A percentile compares a stretch with the other conserved stretches of the same genome.
Evolutionary conservation across 495 filamentous ascomycete species (phyloP).

Genomic region (Aspergillus carlsbadensis): DNA sequence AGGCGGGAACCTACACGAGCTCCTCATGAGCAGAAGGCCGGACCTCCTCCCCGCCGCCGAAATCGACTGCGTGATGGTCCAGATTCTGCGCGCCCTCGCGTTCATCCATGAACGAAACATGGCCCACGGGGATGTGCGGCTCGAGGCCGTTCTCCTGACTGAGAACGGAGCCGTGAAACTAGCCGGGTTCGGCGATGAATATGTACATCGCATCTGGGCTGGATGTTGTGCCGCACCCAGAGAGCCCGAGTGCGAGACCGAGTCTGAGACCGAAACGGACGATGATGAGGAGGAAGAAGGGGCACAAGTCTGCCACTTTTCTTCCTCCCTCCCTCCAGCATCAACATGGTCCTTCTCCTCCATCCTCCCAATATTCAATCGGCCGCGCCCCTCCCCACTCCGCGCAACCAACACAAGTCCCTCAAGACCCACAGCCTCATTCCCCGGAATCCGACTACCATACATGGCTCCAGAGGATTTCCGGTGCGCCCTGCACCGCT

Average conservation of each 20-base stretch:
- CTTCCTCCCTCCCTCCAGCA: too few relatives aligned
- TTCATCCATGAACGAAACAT: slow-evolving; percentile 51
- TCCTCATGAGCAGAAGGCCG: slow-evolving; percentile 6
- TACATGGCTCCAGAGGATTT: too few relatives aligned
- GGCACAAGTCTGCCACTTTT: too few relatives aligned
- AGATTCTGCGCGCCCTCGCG: slow-evolving; percentile 54
- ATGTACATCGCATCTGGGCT: background rate
- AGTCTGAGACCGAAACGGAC: too few relatives aligned
- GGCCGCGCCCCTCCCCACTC: too few relatives aligned
- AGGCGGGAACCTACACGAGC: slow-evolving; percentile 17
- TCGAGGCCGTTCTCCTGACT: slow-evolving; percentile 52
- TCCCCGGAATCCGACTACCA: too few relatives aligned
- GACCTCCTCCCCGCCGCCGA: slow-evolving; percentile 4
- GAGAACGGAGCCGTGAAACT: background rate
- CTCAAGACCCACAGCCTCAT: too few relatives aligned
- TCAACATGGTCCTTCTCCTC: too few relatives aligned
- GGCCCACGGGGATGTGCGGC: slow-evolving; percentile 60
- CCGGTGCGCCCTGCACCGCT: background rate
- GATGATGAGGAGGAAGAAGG: too few relatives aligned
- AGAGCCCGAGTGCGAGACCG: background rate
- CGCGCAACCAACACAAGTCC: too few relatives aligned
- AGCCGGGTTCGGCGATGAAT: background rate
- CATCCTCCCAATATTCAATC: too few relatives aligned
- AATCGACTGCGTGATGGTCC: slow-evolving; percentile 36
- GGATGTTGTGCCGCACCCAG: background rate